Evolutionary conservation across 2,329 filamentous ascomycete genomes (phyloP), one percentile per base, ranked within the genome.

Genomic region (Bipolaris cookei): DNA sequence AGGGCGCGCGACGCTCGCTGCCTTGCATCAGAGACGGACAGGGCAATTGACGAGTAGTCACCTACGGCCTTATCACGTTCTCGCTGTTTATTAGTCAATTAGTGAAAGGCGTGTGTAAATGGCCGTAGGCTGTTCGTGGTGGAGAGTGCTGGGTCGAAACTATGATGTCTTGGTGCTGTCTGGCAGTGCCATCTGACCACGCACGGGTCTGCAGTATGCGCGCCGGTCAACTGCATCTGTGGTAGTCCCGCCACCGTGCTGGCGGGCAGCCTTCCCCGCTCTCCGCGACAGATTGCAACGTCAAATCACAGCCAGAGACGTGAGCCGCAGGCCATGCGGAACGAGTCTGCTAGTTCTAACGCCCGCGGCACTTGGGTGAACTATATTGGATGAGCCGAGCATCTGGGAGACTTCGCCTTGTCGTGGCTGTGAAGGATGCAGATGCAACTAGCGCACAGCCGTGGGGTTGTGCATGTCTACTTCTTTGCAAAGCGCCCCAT

Each of bases 111-210:
- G 55, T 34, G 23, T 57, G 50, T 59, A 47, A 61, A 54, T 32
- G 45, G 59, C 62, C 62, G 62, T 51, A 63, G 62, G 58, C 58
- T 54, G 39, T 39, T 43, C 34, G 23, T 34, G 30, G 43, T 45
- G 56, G 32, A 47, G 34, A 18, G 43, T 41, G 41, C 49, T 59
- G 59, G 41, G 59, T 58, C 54, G 45, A 52, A 50, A 32, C 41
- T 38, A 57, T 52, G 37, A 56, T 59, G 52, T 54, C 38, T 34
- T 51, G 47, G 55, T 56, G 61, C 51, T 42, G 56, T 39, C 53
- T 54, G 59, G 59, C 57, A 53, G 57, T 63, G 57, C 52, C 62
- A 61, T 59, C 57, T 66, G 63, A 64, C 60, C 62, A 56, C 39
- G 58, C 49, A 53, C 35, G 41, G 51, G 56, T 42, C 51, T 60